These are phyloP conservation scores for Scheffersomyces parashehatae DNA, from an alignment of 1,139 yeast genomes.

Conservation along the genomic window DNA sequence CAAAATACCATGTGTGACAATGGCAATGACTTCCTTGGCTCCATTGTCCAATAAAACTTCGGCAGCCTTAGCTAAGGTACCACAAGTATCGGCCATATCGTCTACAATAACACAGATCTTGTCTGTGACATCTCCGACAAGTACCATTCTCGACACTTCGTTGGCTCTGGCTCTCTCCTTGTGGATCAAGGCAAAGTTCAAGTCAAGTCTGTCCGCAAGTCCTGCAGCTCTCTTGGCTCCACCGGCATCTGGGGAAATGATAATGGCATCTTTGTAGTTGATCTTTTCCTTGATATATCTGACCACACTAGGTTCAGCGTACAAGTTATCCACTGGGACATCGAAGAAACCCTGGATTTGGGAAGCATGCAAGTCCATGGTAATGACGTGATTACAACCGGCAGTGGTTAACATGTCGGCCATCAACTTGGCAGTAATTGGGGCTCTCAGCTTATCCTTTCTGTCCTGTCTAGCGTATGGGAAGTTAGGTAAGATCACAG, in stretches of 20 bases:
- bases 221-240: slow-evolving; percentile 99
- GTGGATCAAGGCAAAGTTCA: slow-evolving; percentile 94
- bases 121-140: slow-evolving; percentile 91
- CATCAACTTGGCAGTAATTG: slow-evolving; percentile 94
- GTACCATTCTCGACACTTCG: slow-evolving; percentile 91
- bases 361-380: slow-evolving; percentile 96
- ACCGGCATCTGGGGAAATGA: slow-evolving; percentile 97
- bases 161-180: slow-evolving; percentile 95
- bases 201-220: slow-evolving; percentile 86
- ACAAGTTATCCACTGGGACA: slow-evolving; percentile 93
- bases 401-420: slow-evolving; percentile 95
- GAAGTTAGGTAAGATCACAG: slow-evolving; percentile 93
- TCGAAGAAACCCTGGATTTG: slow-evolving; percentile 97
- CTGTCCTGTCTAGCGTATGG: slow-evolving; percentile 98
- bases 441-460: slow-evolving; percentile 95
- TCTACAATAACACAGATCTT: slow-evolving; percentile 90
- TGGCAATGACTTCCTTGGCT: slow-evolving; percentile 86
- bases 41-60: slow-evolving; percentile 80
- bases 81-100: slow-evolving; percentile 99
- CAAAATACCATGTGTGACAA: slow-evolving; percentile 93
- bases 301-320: slow-evolving; percentile 93
- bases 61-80: slow-evolving; percentile 94
- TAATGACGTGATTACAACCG: slow-evolving; percentile 95
- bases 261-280: slow-evolving; percentile 63
- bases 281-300: slow-evolving; percentile 80